Evolutionary conservation across 2,329 filamentous ascomycete species (phyloP).

Genomic region (Clarireedia homoeocarpa): DNA sequence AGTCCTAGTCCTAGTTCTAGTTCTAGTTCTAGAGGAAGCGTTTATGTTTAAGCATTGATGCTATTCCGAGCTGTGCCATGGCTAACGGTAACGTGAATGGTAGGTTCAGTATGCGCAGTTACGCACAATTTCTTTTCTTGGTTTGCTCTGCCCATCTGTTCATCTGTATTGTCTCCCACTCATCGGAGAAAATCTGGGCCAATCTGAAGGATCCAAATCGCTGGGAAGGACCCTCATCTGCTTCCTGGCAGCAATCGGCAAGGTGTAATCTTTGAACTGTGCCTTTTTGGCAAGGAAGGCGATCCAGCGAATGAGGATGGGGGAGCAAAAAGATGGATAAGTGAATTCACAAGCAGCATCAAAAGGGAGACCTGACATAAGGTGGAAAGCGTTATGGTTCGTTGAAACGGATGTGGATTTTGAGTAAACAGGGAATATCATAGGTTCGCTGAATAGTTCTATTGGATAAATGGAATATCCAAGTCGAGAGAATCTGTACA

Average conservation of each 20-base stretch:
- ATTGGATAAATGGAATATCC: neutral
- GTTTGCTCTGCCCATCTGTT: neutral
- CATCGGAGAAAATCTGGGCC: neutral
- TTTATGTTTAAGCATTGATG: neutral
- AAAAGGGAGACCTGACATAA: neutral
- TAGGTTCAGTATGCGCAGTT: neutral
- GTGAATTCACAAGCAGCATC: neutral
- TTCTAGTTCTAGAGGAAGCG: no score
- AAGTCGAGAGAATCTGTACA: neutral
- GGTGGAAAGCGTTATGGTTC: neutral
- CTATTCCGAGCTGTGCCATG: neutral
- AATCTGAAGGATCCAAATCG: slow-evolving; percentile 4
- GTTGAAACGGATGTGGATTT: neutral
- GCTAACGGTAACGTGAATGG: no score
- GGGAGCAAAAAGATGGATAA: neutral
- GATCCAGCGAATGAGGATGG: neutral
- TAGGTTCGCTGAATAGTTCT: neutral
- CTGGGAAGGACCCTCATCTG: slow-evolving; percentile 1
- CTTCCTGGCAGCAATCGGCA: neutral
- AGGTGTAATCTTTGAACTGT: slow-evolving; percentile 1
- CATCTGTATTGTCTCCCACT: neutral
- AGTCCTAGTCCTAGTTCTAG: no score
- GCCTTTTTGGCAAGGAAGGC: neutral
- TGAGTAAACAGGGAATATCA: neutral
- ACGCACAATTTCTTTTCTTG: neutral